A percentile compares a stretch with the other conserved stretches of the same genome.
Conservation (phyloP, 768 basidiomycete species). For the Pulveroboletus ravenelii region DNA sequence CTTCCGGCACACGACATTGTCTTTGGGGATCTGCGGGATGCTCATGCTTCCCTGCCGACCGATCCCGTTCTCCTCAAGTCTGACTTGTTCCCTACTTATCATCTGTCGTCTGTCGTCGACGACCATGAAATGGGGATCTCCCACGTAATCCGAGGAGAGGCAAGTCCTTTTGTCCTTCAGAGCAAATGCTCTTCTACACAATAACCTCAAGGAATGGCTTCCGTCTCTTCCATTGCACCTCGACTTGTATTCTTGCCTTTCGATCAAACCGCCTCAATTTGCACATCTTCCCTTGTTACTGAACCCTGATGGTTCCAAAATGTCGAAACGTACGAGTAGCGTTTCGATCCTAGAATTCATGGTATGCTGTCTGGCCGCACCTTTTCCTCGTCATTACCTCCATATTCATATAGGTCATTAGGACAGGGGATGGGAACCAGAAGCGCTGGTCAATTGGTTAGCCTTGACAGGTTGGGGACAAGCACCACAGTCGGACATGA, state of each 20-base stretch:
- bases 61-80: conserved; percentile 92
- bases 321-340: conserved; percentile 92
- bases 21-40: conserved; percentile 70
- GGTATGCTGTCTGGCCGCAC: conserved; percentile 37
- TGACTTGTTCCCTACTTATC: conserved; percentile 93
- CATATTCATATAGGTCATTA: conserved; percentile 26
- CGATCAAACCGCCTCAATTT: conserved; percentile 69
- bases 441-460: conserved; percentile 87
- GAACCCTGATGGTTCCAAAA: conserved; percentile 87
- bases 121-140: conserved; percentile 96
- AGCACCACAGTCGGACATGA: conserved; percentile 34
- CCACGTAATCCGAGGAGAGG: conserved; percentile 94
- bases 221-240: conserved; percentile 89
- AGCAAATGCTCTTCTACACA: neutral
- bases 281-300: conserved; percentile 89
- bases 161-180: conserved; percentile 24
- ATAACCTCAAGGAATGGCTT: conserved; percentile 78
- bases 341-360: conserved; percentile 84
- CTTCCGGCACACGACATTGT: conserved; percentile 60
- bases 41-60: conserved; percentile 73
- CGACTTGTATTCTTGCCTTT: conserved; percentile 78
- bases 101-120: conserved; percentile 92
- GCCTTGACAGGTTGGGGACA: conserved; percentile 92
- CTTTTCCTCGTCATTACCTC: neutral
- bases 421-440: conserved; percentile 87